phyloP scores from a whole-genome alignment of 2,329 filamentous ascomycete genomes.

The Aspergillus spinulosporus region DNA sequence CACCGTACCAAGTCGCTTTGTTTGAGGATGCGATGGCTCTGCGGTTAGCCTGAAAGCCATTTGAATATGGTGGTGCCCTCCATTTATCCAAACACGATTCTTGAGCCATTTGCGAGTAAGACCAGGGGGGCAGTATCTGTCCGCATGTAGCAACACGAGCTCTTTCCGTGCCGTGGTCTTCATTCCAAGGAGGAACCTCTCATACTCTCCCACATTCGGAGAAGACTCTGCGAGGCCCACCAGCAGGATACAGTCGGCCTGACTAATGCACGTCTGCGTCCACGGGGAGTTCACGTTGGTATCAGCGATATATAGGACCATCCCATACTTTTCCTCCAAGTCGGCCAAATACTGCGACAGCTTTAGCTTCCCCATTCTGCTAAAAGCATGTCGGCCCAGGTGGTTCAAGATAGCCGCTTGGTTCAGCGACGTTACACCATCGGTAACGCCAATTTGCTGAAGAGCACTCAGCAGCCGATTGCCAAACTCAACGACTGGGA shows the following conservation, averaged over 20 bases:
- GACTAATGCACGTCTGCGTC: conserved; percentile 96
- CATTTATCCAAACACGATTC: conserved; percentile 96
- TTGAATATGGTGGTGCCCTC: conserved; percentile 94
- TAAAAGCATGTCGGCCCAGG: conserved; percentile 93
- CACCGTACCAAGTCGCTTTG: conserved; percentile 77
- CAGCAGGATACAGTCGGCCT: conserved; percentile 92
- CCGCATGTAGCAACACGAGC: conserved; percentile 82
- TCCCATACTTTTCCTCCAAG: conserved; percentile 92
- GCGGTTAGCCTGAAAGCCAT: conserved; percentile 81
- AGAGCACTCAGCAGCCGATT: conserved; percentile 83
- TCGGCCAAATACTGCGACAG: conserved; percentile 94
- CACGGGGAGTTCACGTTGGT: conserved; percentile 96
- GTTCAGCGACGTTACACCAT: conserved; percentile 88
- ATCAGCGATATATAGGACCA: conserved; percentile 94
- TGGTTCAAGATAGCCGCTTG: conserved; percentile 94
- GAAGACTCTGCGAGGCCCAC: conserved; percentile 90
- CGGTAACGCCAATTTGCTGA: conserved; percentile 81
- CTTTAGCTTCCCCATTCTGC: conserved; percentile 94
- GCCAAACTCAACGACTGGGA: conserved; percentile 95
- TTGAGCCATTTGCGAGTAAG: conserved; percentile 85
- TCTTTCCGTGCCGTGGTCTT: conserved; percentile 96
- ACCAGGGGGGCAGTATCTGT: conserved; percentile 82
- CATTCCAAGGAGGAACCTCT: conserved; percentile 92
- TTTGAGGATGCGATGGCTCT: conserved; percentile 72
- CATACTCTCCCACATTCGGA: conserved; percentile 90